These are phyloP conservation scores for Aurinia saxatilis DNA, from an alignment of 345 rosid species.

Conservation along the genomic window DNA sequence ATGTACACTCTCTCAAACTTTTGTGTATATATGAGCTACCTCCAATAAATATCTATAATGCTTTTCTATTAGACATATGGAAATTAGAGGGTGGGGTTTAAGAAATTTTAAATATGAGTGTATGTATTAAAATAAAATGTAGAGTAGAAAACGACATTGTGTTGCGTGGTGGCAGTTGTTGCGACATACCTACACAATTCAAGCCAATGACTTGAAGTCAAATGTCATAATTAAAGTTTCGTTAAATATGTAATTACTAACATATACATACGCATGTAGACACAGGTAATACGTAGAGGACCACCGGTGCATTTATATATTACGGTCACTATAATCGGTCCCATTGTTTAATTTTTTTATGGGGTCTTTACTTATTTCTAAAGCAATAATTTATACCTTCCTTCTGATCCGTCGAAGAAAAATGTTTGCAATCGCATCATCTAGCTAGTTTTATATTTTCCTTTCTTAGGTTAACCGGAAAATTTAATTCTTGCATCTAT, in stretches of 20 bases:
- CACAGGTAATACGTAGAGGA: not conserved
- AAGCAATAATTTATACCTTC: not conserved
- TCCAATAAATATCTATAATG: too few species aligned
- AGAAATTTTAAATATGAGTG: not conserved
- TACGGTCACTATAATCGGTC: conserved; percentile 5
- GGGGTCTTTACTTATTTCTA: conserved; percentile 1
- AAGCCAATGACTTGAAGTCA: not conserved
- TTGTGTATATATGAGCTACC: too few species aligned
- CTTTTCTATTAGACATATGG: too few species aligned
- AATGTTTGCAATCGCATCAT: not conserved
- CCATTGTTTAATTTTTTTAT: not conserved
- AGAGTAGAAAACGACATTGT: conserved; percentile 1
- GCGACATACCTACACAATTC: not conserved
- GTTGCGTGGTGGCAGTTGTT: not conserved
- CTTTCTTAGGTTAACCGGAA: too few species aligned
- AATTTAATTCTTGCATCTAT: too few species aligned
- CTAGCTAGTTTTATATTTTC: too few species aligned
- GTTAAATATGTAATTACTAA: not conserved
- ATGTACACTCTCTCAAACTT: too few species aligned
- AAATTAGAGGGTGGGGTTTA: not conserved
- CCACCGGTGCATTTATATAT: not conserved
- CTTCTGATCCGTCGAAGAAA: not conserved
- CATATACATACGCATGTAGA: not conserved
- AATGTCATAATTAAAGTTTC: conserved; percentile 6
- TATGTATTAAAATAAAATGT: not conserved